Evolutionary conservation across 1,284 basidiomycete genomes (phyloP).

Genomic region (Ustilago cynodontis): DNA sequence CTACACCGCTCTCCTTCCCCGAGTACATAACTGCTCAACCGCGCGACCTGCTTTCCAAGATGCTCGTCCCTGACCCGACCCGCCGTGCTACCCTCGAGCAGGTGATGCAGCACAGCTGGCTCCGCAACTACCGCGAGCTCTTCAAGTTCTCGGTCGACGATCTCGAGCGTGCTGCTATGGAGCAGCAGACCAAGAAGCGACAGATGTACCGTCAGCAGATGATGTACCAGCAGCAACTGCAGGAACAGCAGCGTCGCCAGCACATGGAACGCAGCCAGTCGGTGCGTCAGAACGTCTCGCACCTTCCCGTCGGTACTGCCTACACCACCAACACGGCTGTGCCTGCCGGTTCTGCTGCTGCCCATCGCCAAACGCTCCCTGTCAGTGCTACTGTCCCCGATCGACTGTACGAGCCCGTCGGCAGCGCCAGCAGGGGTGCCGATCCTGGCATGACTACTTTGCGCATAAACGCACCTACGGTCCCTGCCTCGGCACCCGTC

Average conservation of each 20-base stretch:
- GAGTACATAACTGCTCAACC: constrained; percentile 69
- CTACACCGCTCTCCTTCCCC: constrained; percentile 68
- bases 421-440: constrained; percentile 23
- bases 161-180: constrained; percentile 67
- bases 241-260: constrained; percentile 61
- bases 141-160: constrained; percentile 69
- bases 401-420: constrained; percentile 45
- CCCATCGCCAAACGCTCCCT: constrained; percentile 46
- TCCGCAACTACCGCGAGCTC: constrained; percentile 67
- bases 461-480: constrained; percentile 1
- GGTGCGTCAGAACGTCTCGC: constrained; percentile 36
- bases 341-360: constrained; percentile 9
- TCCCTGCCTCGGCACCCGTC: constrained; percentile 12
- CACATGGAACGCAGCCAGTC: constrained; percentile 56
- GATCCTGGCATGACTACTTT: constrained; percentile 5
- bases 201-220: constrained; percentile 69
- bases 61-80: constrained; percentile 68
- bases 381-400: constrained; percentile 51
- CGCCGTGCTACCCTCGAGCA: constrained; percentile 62
- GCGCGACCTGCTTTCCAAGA: constrained; percentile 64
- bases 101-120: constrained; percentile 69
- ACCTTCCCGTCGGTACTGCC: constrained; percentile 47
- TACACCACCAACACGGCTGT: constrained; percentile 49
- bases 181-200: constrained; percentile 69
- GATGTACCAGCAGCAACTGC: constrained; percentile 65